Evolutionary conservation across 2,329 filamentous ascomycete genomes (phyloP).

Genomic region (Monilinia fructicola): DNA sequence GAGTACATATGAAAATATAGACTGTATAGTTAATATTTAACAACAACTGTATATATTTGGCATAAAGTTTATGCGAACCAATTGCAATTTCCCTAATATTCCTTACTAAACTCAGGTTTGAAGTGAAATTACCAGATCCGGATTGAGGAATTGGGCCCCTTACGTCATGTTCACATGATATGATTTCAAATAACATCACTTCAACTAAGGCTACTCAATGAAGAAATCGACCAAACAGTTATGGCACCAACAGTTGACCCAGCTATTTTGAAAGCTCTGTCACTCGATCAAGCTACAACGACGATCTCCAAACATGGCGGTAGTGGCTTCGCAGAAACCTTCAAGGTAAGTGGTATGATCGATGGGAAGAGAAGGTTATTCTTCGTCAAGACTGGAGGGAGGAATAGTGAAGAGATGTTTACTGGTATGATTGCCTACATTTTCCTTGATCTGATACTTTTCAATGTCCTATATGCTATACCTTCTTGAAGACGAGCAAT

Average conservation of each 20-base stretch:
- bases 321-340: constrained; percentile 68
- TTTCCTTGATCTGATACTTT: not conserved
- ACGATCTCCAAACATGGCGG: constrained; percentile 61
- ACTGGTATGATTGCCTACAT: constrained; percentile 47
- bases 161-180: constrained; percentile 22
- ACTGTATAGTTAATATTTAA: not conserved
- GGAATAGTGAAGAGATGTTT: constrained; percentile 68
- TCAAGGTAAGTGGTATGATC: constrained; percentile 52
- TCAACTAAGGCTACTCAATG: not conserved
- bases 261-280: constrained; percentile 60
- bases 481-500: not conserved
- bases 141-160: not conserved
- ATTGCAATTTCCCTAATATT: not conserved
- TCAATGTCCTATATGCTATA: not conserved
- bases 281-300: constrained; percentile 51
- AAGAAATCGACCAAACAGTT: not conserved
- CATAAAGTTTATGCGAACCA: not conserved
- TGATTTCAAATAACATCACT: not conserved
- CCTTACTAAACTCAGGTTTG: not conserved
- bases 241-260: constrained; percentile 57
- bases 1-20: constrained; percentile 9
- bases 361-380: constrained; percentile 45
- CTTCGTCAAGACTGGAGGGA: constrained; percentile 71
- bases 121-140: constrained; percentile 1
- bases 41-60: not conserved